Conservation (phyloP, 1,284 basidiomycete species). For the Inonotus hispidus region DNA sequence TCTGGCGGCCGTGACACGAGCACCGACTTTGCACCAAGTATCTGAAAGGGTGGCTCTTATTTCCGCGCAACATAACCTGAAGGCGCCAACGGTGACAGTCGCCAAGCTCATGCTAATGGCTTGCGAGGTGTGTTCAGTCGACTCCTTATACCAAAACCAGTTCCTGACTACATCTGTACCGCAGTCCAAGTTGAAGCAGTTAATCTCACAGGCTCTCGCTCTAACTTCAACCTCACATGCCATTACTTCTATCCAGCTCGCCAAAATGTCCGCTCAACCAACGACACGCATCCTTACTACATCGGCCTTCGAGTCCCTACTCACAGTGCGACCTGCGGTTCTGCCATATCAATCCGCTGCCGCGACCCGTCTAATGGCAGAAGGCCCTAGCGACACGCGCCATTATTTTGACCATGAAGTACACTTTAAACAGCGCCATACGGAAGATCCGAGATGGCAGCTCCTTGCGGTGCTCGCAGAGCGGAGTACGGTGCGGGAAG, state of each 20-base stretch:
- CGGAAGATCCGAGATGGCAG: conserved; percentile 66
- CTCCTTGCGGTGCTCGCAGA: conserved; percentile 68
- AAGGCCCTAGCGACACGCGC: conserved; percentile 50
- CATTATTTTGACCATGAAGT: conserved; percentile 45
- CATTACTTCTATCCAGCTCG: conserved; percentile 69
- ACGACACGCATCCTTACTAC: conserved; percentile 51
- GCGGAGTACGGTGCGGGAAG: conserved; percentile 66
- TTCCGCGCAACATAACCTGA: conserved; percentile 68
- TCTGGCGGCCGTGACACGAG: conserved; percentile 61
- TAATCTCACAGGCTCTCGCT: conserved; percentile 72
- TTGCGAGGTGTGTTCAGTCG: conserved; percentile 50
- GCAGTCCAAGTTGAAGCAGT: conserved; percentile 75
- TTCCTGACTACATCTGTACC: neutral
- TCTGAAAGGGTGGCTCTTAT: conserved; percentile 74
- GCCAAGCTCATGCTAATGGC: conserved; percentile 68
- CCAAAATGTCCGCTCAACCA: conserved; percentile 39
- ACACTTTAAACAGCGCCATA: conserved; percentile 57
- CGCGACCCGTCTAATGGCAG: conserved; percentile 54
- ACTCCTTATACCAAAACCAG: neutral
- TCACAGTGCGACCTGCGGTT: conserved; percentile 70
- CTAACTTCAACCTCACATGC: conserved; percentile 70
- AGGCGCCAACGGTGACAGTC: conserved; percentile 53
- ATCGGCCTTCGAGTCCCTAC: conserved; percentile 67
- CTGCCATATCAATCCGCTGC: conserved; percentile 71
- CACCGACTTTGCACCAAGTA: conserved; percentile 71